Conservation (phyloP, 2,329 filamentous ascomycete genomes). For the Xylaria digitata region DNA sequence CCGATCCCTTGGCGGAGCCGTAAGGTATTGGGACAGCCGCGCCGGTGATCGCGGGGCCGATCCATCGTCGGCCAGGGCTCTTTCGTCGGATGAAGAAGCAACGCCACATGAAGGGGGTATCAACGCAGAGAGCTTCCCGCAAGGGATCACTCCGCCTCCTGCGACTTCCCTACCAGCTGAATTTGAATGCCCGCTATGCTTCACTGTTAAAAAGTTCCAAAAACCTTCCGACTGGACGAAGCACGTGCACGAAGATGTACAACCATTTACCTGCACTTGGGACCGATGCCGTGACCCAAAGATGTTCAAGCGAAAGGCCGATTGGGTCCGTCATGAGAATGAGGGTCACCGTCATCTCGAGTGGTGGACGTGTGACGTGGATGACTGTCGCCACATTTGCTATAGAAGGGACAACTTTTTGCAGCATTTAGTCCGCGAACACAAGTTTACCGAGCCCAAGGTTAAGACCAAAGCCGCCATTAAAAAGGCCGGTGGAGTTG, state of each 20-base stretch:
- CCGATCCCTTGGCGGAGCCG: constrained; percentile 73
- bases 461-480: constrained; percentile 77
- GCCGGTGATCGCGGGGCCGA: constrained; percentile 70
- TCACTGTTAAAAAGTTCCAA: constrained; percentile 82
- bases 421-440: constrained; percentile 90
- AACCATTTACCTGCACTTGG: constrained; percentile 94
- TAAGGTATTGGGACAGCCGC: constrained; percentile 69
- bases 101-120: constrained; percentile 76
- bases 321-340: constrained; percentile 95
- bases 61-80: constrained; percentile 62
- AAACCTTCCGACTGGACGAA: constrained; percentile 98
- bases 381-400: constrained; percentile 84
- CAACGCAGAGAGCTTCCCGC: constrained; percentile 78
- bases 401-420: constrained; percentile 93
- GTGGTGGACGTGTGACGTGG: constrained; percentile 87
- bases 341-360: constrained; percentile 90
- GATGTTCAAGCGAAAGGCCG: constrained; percentile 93
- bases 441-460: constrained; percentile 86
- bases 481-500: constrained; percentile 67
- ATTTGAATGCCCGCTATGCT: constrained; percentile 91
- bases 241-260: constrained; percentile 92
- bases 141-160: constrained; percentile 84
- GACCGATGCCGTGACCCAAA: constrained; percentile 84
- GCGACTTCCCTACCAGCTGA: constrained; percentile 81
- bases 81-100: constrained; percentile 73